Evolutionary conservation across 768 basidiomycete genomes (phyloP).

Genomic region (Agaricus subrufescens): DNA sequence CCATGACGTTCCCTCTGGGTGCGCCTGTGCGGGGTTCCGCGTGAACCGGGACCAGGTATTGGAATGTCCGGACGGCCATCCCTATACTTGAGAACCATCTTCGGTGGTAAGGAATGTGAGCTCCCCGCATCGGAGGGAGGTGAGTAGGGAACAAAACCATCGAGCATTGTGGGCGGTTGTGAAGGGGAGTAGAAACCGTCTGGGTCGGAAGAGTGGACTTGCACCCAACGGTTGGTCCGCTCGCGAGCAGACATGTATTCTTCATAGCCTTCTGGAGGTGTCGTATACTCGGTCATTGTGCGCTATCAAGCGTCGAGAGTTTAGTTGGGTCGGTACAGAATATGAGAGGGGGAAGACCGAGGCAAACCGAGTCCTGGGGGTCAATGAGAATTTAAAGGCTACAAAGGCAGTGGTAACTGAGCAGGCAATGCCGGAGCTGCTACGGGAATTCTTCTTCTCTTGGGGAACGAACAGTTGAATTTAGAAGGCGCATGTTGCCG

Average conservation of each 20-base stretch:
- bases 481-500: conserved; percentile 27
- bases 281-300: conserved; percentile 61
- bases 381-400: conserved; percentile 28
- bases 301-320: background rate
- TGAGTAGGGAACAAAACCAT: conserved; percentile 35
- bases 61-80: conserved; percentile 64
- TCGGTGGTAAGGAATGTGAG: conserved; percentile 55
- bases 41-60: conserved; percentile 40
- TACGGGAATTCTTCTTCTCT: conserved; percentile 25
- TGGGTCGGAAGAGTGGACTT: conserved; percentile 31
- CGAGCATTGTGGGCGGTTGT: conserved; percentile 45
- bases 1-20: conserved; percentile 15
- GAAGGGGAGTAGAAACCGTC: conserved; percentile 53
- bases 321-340: conserved; percentile 13
- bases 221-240: conserved; percentile 64
- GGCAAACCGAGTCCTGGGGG: conserved; percentile 18
- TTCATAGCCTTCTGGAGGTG: conserved; percentile 52
- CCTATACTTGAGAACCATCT: conserved; percentile 65
- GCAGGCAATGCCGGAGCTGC: conserved; percentile 23
- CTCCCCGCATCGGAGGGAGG: conserved; percentile 47
- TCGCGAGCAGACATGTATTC: conserved; percentile 56
- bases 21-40: conserved; percentile 13
- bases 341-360: conserved; percentile 17
- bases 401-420: conserved; percentile 17
- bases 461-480: conserved; percentile 18